Base-by-base conservation (phyloP, 1,284 basidiomycete genomes). In the Microbotryum saponariae region DNA sequence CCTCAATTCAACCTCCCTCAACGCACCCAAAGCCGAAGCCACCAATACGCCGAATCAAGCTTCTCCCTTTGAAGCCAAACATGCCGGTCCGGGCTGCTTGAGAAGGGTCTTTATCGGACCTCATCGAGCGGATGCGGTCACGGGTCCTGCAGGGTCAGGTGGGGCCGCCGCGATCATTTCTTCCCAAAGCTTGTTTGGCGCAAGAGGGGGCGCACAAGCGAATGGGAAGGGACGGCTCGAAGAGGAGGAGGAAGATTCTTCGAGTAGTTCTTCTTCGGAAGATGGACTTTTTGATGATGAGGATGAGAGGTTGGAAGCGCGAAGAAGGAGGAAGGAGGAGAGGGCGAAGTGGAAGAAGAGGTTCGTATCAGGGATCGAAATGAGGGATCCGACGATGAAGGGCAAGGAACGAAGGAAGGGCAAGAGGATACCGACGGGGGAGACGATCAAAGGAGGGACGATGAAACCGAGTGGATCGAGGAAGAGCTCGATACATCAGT, bases 31-130 rank as follows among this genome's bases (percentile, higher is more conserved):
- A 6, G 12, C 16, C 37, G 37, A 42, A 6, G 18, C 5, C 5
- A 18, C 16, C 4, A 42, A 42, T 12, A 12, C 12, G 3, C 6
- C 12, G 16, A 10, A 42, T 18, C 37, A 42, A 18, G 4, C 16
- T 42, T 45, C 42, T 37, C 31, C 27, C 2, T n/a, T 59, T 27
- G 59, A 64, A 51, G 53, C 59, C 6, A 63, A 58, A 50, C 64
- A 65, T 25, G 51, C 23, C 6, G 64, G 64, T 10, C 6, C 59
- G 23, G 51, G 45, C 0, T 55, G 47, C 2, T 29, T 60, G 2
- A 23, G 52, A 27, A 27, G 66, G 12, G 53, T 66, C 49, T 68
- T 68, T n/a, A 49, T 68, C 27, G 66, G 66, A 0, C 66, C 66
- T 1, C 37, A 46, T n/a, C 56, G 59, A 37, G 49, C 58, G 4